Conservation (phyloP, 2,329 filamentous ascomycete species). For the Aspergillus oerlinghausenensis region DNA sequence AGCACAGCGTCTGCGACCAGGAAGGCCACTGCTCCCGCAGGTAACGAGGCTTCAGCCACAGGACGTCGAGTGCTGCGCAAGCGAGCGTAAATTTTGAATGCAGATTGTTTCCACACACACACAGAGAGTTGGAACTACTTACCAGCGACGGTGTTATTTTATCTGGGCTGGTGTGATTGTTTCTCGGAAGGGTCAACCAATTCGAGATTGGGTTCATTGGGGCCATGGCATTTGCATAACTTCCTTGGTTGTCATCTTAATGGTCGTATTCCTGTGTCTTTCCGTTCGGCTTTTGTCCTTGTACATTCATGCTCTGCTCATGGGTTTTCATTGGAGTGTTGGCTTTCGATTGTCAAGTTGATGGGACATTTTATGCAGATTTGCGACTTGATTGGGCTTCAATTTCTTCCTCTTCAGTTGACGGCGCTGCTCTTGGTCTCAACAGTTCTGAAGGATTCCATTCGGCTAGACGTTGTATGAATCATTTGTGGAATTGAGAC, state of each 20-base stretch:
- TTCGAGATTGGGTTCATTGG: neutral
- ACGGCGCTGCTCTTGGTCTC: neutral
- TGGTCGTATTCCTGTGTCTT: neutral
- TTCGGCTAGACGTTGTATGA: neutral
- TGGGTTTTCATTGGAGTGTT: neutral
- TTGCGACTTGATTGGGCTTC: neutral
- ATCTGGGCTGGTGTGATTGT: neutral
- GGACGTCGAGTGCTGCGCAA: constrained; percentile 40
- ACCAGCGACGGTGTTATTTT: neutral
- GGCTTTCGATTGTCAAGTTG: neutral
- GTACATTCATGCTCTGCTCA: neutral
- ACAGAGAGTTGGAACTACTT: neutral
- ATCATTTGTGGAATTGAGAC: neutral
- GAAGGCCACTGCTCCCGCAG: constrained; percentile 29
- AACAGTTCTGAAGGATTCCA: neutral
- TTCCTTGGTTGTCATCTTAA: neutral
- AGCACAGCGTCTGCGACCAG: constrained; percentile 26
- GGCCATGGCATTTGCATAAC: neutral
- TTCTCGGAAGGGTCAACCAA: neutral
- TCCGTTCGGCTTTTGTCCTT: neutral
- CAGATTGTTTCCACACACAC: neutral
- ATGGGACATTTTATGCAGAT: neutral
- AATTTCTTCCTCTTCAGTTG: neutral
- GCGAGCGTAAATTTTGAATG: constrained; percentile 24
- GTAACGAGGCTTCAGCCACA: constrained; percentile 28